Evolutionary conservation across 1,139 yeast species (phyloP), one percentile per base, ranked within the genome.

Genomic region (Geotrichum bryndzae): DNA sequence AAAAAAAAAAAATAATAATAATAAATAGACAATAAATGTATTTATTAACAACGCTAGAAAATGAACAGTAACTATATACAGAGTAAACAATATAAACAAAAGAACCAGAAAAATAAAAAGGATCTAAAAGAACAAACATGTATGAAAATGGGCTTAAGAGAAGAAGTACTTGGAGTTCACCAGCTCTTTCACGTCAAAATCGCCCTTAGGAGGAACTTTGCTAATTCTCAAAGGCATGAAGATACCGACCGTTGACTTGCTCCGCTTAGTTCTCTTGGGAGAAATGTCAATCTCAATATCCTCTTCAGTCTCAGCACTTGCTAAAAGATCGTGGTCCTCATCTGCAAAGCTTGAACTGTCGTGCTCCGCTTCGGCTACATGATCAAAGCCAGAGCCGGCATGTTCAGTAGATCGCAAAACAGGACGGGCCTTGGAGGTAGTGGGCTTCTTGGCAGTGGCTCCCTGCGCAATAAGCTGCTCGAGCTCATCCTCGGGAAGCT

Each of bases 121-220:
- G 6, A 41, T 6, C 13, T 5, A 53, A 5, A 53, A 35, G 6
- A 53, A 27, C n/a, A 53, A 31, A n/a, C 29, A 38, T 18, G 18
- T 22, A 54, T 10, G n/a, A 41, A 54, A n/a, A 50, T 13, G 23
- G 3, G 45, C 23, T 22, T 29, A 77, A 13, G 84, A 80, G 76
- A 94, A 94, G 80, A 94, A 94, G 75, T 94, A 94, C 57, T 82
- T 81, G 64, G 96, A 89, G 56, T 86, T 82, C 69, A 82, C 82
- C 60, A 94, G 87, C 64, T 82, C 82, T 55, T 79, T 76, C 53
- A 94, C 96, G 71, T 92, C 96, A 70, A 92, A 90, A 41, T 85
- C 86, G 55, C 97, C 99, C 74, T 84, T 88, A 59, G 81, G 77
- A 15, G 98, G 98, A 53, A 91, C 83, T 0, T 79, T 81, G 0